Evolutionary conservation across 495 filamentous ascomycete genomes (phyloP).

Genomic region (Clohesyomyces aquaticus): DNA sequence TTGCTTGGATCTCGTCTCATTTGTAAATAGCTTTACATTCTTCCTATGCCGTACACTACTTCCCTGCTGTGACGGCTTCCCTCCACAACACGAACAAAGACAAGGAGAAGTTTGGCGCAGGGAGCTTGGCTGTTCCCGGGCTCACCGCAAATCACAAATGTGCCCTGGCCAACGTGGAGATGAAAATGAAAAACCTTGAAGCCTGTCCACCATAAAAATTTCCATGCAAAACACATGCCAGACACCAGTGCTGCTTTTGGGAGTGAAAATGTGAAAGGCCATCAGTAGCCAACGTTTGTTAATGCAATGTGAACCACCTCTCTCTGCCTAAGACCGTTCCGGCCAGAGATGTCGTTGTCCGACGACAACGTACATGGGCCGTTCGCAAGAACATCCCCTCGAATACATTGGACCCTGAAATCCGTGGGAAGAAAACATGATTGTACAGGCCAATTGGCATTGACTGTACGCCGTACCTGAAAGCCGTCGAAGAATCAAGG

Average conservation of each 20-base stretch:
- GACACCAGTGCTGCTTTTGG: slow-evolving; percentile 33
- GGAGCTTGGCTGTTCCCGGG: background rate
- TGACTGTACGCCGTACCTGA: background rate
- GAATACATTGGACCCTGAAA: background rate
- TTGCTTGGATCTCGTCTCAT: no score
- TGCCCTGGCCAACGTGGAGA: background rate
- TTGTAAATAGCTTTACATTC: no score
- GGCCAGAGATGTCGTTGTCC: slow-evolving; percentile 14
- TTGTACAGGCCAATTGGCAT: background rate
- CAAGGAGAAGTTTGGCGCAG: background rate
- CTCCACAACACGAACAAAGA: no score
- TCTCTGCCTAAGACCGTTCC: background rate
- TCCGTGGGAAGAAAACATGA: background rate
- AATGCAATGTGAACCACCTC: slow-evolving; percentile 23
- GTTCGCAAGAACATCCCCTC: background rate
- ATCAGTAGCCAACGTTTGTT: slow-evolving; percentile 23
- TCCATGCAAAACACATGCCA: slow-evolving; percentile 36
- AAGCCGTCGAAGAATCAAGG: no score
- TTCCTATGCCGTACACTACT: no score
- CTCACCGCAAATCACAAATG: background rate
- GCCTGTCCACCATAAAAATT: slow-evolving; percentile 7
- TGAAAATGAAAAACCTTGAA: slow-evolving; percentile 18
- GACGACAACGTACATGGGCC: slow-evolving; percentile 17
- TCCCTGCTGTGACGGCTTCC: no score
- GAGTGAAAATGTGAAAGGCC: slow-evolving; percentile 6